A percentile compares a stretch with the other conserved stretches of the same genome.
Evolutionary conservation across 176 grass and related monocot species (phyloP).

Genomic region (Canna indica): DNA sequence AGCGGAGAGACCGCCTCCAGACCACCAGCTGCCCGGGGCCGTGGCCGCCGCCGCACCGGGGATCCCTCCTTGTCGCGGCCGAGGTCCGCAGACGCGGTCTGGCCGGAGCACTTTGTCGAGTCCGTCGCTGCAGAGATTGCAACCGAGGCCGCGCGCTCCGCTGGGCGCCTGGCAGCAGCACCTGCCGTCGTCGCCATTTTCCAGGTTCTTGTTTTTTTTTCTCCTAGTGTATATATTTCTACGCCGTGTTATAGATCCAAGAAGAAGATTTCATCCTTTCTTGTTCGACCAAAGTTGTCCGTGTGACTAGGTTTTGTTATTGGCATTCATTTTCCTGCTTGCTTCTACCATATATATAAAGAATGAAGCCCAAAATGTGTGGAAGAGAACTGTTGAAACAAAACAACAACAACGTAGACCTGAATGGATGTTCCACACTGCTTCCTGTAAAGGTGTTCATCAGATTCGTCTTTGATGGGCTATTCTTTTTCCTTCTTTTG

Average conservation of each 20-base stretch:
- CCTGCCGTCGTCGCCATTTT: conserved; percentile 1
- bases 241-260: neutral
- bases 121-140: neutral
- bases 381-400: no score
- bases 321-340: no score
- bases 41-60: neutral
- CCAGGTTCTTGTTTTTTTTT: neutral
- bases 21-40: neutral
- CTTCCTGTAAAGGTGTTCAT: neutral
- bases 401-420: no score
- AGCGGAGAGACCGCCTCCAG: no score
- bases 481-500: neutral
- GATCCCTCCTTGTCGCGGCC: conserved; percentile 4
- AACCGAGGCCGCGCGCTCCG: neutral
- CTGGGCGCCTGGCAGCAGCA: neutral
- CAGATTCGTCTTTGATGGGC: neutral
- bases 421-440: neutral
- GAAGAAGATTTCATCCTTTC: neutral
- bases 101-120: conserved; percentile 8
- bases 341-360: no score
- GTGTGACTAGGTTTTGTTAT: no score
- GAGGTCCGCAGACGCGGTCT: conserved; percentile 5
- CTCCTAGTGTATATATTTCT: neutral
- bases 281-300: neutral
- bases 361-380: no score